Base-by-base conservation (phyloP, 768 basidiomycete genomes). In the Suillus decipiens region DNA sequence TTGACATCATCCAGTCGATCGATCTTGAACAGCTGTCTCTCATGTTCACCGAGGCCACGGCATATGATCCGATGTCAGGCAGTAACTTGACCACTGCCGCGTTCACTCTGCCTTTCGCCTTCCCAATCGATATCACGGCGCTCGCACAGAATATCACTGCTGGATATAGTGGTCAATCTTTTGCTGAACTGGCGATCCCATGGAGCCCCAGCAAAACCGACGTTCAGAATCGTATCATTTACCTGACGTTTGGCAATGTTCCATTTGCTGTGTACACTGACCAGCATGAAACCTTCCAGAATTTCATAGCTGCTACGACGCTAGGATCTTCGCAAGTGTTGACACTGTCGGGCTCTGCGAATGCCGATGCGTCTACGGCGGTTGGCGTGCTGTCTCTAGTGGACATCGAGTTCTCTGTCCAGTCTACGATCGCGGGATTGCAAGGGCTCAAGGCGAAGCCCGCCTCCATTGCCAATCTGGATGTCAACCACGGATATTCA, bases 21-120 rank as follows among this genome's bases (percentile, higher is more conserved):
- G 69, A 70, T 55, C 78, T 92, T 45, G 84, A 87, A 63, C 76
- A 89, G 67, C 75, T 90, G 64, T 76, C 82, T 43, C 73, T 92
- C 48, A 65, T 84, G 63, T 90, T 91, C 72, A 83, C 86, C 0
- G 71, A 81, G 61, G 73, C 74, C n/a, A 82, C 84, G 0, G 82
- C 87, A 17, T 91, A 85, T 66, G 73, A 70, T 54, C 90, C 90
- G 5, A 63, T 77, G 15, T 82, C 88, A 22, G 83, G 85, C 61
- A 89, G 86, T 66, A 79, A 81, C 60, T 80, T 81, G 41, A 86
- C 88, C 1, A 82, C 83, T 22, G 87, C 87, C 0, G 79, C 84
- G 0, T 92, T 92, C 74, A 81, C 81, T 17, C 75, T 91, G 1
- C 90, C 89, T 2, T 91, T 91, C 67, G 80, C 73, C 17, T 90